Evolutionary conservation across 2,329 filamentous ascomycete species (phyloP).

Genomic region (Colletotrichum sp.): DNA sequence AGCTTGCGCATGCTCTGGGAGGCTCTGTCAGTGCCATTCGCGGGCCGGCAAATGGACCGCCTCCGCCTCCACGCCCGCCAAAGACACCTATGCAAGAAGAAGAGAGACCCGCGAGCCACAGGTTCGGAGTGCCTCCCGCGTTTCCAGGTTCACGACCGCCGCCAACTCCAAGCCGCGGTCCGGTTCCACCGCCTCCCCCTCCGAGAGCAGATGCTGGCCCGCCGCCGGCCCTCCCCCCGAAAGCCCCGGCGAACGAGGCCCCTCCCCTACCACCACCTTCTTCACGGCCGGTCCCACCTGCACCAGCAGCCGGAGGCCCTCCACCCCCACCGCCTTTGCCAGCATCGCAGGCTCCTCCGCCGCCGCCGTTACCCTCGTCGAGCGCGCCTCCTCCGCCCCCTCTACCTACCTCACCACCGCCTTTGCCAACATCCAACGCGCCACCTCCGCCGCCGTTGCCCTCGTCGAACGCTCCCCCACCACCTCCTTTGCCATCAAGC

Average conservation of each 20-base stretch:
- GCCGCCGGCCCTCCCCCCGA: conserved; percentile 53
- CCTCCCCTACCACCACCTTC: conserved; percentile 58
- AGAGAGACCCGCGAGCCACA: conserved; percentile 56
- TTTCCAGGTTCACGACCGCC: conserved; percentile 74
- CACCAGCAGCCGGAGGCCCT: conserved; percentile 47
- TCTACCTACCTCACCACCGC: conserved; percentile 31
- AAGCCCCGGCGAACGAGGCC: conserved; percentile 47
- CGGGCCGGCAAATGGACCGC: conserved; percentile 51
- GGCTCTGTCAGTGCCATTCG: conserved; percentile 38
- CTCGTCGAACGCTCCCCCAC: conserved; percentile 35
- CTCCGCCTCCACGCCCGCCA: conserved; percentile 71
- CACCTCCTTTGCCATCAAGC: conserved; percentile 43
- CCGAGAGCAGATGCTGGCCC: conserved; percentile 37
- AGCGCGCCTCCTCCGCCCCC: conserved; percentile 39
- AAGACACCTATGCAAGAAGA: conserved; percentile 75
- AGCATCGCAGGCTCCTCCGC: conserved; percentile 34
- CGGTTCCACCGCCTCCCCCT: conserved; percentile 75
- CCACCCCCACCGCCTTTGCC: conserved; percentile 41
- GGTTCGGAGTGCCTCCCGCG: conserved; percentile 80
- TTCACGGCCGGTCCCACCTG: conserved; percentile 57
- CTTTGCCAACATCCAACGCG: conserved; percentile 14
- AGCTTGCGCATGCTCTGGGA: conserved; percentile 68
- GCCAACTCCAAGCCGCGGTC: conserved; percentile 74
- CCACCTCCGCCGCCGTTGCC: conserved; percentile 42
- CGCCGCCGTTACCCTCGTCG: conserved; percentile 30